phyloP scores from a whole-genome alignment of 2,329 filamentous ascomycete genomes.

The Catunica adiposa region DNA sequence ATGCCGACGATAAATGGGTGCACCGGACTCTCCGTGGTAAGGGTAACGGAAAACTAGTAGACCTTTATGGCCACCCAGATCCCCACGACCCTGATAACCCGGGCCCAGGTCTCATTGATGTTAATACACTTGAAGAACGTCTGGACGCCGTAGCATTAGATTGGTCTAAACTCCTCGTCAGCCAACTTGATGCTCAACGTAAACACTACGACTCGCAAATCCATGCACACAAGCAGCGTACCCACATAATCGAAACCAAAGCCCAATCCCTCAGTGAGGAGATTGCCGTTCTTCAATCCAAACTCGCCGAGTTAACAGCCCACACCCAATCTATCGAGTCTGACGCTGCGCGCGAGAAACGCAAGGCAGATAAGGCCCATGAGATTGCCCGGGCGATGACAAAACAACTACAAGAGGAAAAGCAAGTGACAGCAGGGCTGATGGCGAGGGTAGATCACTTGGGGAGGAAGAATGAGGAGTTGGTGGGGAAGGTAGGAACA shows the following conservation, averaged over 20 bases:
- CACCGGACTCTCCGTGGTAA: constrained; percentile 91
- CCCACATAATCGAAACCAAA: constrained; percentile 41
- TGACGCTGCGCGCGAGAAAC: constrained; percentile 40
- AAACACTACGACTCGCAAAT: constrained; percentile 79
- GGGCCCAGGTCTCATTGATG: constrained; percentile 28
- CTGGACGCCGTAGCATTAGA: constrained; percentile 67
- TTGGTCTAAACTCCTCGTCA: constrained; percentile 85
- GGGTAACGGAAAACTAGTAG: constrained; percentile 78
- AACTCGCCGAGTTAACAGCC: neutral
- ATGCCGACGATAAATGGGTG: constrained; percentile 87
- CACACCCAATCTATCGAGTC: neutral
- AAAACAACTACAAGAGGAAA: constrained; percentile 70
- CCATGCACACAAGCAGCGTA: constrained; percentile 48
- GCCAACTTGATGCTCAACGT: constrained; percentile 81
- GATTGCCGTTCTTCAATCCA: neutral
- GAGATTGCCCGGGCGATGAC: constrained; percentile 60
- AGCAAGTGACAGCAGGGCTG: constrained; percentile 63
- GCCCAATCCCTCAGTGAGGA: constrained; percentile 18
- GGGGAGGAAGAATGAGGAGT: constrained; percentile 40
- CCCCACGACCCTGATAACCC: neutral
- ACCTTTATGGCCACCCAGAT: constrained; percentile 45
- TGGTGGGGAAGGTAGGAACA: constrained; percentile 40
- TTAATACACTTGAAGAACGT: constrained; percentile 49
- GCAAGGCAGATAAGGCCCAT: constrained; percentile 53
- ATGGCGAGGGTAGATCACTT: constrained; percentile 68